Conservation (phyloP, 768 basidiomycete species). For the Termitomyces sp. region DNA sequence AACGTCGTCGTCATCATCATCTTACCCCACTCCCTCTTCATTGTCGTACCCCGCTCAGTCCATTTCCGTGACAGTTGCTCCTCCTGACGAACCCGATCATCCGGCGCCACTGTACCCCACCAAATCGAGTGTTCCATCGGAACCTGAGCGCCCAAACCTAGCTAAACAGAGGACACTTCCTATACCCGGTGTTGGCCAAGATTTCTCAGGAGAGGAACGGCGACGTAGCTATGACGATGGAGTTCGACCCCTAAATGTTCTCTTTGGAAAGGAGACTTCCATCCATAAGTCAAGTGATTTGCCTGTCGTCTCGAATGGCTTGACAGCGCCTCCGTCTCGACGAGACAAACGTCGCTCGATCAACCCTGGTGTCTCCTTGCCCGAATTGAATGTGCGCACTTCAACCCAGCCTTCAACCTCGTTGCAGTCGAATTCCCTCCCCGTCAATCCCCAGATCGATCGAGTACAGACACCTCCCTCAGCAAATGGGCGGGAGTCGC, state of each 20-base stretch:
- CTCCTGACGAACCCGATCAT: constrained; percentile 22
- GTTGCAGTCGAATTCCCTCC: constrained; percentile 24
- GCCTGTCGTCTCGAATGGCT: constrained; percentile 19
- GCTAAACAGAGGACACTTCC: constrained; percentile 37
- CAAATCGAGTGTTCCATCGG: constrained; percentile 11
- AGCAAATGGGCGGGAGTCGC: constrained; percentile 18
- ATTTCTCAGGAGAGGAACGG: constrained; percentile 21
- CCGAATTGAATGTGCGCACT: constrained; percentile 22
- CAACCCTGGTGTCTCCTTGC: constrained; percentile 36
- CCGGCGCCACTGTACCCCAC: constrained; percentile 13
- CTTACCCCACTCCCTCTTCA: constrained; percentile 13
- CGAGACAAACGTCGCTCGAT: constrained; percentile 44
- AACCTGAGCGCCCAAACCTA: constrained; percentile 14
- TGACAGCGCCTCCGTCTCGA: constrained; percentile 29
- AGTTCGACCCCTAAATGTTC: constrained; percentile 34
- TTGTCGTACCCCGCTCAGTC: constrained; percentile 21
- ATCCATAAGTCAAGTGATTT: constrained; percentile 11
- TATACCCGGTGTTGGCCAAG: constrained; percentile 20
- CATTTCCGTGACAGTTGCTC: constrained; percentile 37
- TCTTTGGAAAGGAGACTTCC: constrained; percentile 22
- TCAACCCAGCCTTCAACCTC: constrained; percentile 18
- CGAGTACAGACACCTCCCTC: constrained; percentile 21
- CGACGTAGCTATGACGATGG: constrained; percentile 41
- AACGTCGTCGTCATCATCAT: constrained; percentile 9
- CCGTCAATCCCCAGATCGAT: constrained; percentile 14